Base-by-base conservation (phyloP, 2,329 filamentous ascomycete genomes). In the Aspergillus candidus region DNA sequence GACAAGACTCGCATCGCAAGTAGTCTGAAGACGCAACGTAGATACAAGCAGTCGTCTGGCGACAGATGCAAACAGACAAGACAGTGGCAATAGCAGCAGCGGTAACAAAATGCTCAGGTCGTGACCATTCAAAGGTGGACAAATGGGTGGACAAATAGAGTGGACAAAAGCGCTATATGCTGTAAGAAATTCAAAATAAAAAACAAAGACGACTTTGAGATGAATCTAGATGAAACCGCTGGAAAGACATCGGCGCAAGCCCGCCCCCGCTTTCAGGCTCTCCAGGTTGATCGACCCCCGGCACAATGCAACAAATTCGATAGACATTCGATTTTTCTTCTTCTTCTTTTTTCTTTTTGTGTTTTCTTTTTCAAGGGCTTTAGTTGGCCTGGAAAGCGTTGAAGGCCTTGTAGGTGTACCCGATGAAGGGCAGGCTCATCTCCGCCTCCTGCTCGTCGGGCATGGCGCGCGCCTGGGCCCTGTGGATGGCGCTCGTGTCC, bases 371-470 rank as follows among this genome's bases (percentile, higher is more conserved):
- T 10, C 2, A 27, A 10, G 22, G 22, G 22, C 22, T 27, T 10
- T 43, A 70, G 40, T 51, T 69, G 38, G 48, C 60, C 52, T 72
- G 69, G 70, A 83, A 82, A 44, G 78, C 81, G 67, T 83, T 82
- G 69, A 98, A 98, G 50, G 93, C 87, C 80, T 97, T 98, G 76
- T 96, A 98, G 7, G 93, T 94, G 69, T 95, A 94, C 31, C 88
- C 88, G 58, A 94, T 93, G 66, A 95, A 98, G 3, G 93, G 93
- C 70, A 98, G 72, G 71, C 87, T 94, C 81, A 96, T 90, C 71
- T 95, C 91, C 3, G 90, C 88, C 52, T 88, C 84, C 65, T 94
- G 86, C 56, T 91, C 87, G 8, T 77, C 74, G 40, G 81, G 80
- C 58, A 82, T 77, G 48, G 84, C 83, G 51, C 84, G 78, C 39